Evolutionary conservation across 495 filamentous ascomycete genomes (phyloP).

Genomic region (Xylona heveae): DNA sequence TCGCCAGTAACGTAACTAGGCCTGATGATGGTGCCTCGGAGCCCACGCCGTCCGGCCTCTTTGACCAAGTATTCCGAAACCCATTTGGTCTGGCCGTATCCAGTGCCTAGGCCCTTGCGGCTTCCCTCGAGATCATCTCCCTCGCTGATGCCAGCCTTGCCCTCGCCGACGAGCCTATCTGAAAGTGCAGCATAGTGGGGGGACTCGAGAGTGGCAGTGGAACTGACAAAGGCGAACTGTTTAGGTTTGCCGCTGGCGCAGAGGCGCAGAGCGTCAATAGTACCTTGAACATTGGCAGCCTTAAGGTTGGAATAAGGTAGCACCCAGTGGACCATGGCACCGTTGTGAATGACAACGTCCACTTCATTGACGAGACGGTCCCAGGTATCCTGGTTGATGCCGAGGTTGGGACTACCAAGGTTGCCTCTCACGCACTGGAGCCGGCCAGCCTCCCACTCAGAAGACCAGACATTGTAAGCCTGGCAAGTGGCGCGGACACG

Average conservation of each 20-base stretch:
- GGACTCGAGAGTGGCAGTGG: conserved; percentile 65
- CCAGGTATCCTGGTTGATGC: conserved; percentile 41
- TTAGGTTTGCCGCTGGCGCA: conserved; percentile 65
- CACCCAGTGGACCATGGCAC: conserved; percentile 77
- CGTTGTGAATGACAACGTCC: conserved; percentile 79
- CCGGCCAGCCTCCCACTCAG: conserved; percentile 38
- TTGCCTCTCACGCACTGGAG: conserved; percentile 51
- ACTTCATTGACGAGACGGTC: conserved; percentile 37
- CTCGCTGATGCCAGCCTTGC: conserved; percentile 34
- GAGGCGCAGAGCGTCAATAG: conserved; percentile 53
- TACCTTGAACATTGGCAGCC: conserved; percentile 61
- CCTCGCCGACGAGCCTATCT: conserved; percentile 27
- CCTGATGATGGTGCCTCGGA: conserved; percentile 55
- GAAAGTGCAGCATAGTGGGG: conserved; percentile 60
- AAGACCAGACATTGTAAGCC: conserved; percentile 66
- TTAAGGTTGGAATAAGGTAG: conserved; percentile 56
- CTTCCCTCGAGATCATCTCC: conserved; percentile 44
- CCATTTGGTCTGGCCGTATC: conserved; percentile 89
- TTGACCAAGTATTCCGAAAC: conserved; percentile 59
- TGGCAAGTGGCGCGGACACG: conserved; percentile 28
- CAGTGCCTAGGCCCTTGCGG: conserved; percentile 45
- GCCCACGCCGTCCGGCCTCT: conserved; percentile 57
- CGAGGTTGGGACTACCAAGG: conserved; percentile 47
- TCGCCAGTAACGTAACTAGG: conserved; percentile 79
- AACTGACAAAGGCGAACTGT: conserved; percentile 63